Evolutionary conservation across 1,284 basidiomycete genomes (phyloP), one percentile per base, ranked within the genome.

Genomic region (Ceraceosorus bombacis): DNA sequence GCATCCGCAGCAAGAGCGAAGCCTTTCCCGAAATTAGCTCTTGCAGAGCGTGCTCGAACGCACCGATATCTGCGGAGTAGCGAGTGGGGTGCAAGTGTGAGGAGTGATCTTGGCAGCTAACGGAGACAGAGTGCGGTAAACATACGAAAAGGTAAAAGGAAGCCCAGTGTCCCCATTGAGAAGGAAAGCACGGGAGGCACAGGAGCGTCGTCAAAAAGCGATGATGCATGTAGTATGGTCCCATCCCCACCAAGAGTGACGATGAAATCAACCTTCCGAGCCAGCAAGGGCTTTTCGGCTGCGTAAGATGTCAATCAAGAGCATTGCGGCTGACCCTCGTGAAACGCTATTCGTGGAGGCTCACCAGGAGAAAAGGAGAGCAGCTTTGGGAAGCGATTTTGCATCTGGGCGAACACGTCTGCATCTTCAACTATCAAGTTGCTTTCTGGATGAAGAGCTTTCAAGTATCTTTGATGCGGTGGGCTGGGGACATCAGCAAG

Each of bases 171-270:
- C 6, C 93, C 94, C 88, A 96, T 90, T 0, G 89, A 92, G 79
- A 97, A 95, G 74, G 90, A 93, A 43, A 97, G 81, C 0, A 97
- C 92, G 0, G 94, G 93, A 1, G 93, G 93, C 10, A 95, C 92
- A 27, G 89, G 87, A 41, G 88, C 88, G 6, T 84, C 81, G 69
- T 87, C 88, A 78, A 97, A 97, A 5, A 97, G 80, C 36, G 90
- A 90, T 5, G 92, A 93, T 0, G 91, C 90, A 74, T 95, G 92
- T 4, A 97, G 82, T 54, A 97, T 93, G 2, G 94, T 96, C 2
- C 93, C 93, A 75, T 97, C 93, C 36, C 93, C 93, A 54, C 93
- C 93, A 1, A 97, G 79, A 0, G 93, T 95, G 40, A 97, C 84
- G 12, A 95, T 87, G 6, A 97, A 82, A 76, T 94, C 89, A 5